phyloP scores from a whole-genome alignment of 139 green algal genomes.

The Tetraselmis chui region DNA sequence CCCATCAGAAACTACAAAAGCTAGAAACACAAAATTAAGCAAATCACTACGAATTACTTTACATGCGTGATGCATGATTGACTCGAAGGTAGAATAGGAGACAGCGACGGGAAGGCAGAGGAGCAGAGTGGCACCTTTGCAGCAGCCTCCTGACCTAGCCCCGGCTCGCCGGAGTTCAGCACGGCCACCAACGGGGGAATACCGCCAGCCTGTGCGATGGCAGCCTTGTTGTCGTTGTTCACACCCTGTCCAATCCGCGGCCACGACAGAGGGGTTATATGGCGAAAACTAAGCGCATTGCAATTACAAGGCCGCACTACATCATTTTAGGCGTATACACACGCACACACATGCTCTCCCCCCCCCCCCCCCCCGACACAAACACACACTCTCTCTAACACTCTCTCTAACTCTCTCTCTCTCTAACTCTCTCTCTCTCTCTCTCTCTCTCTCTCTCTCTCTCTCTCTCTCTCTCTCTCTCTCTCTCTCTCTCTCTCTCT shows the following conservation, averaged over 20 bases:
- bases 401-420: not conserved
- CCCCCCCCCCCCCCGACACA: not conserved
- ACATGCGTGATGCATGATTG: conserved; percentile 8
- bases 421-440: conserved; percentile 6
- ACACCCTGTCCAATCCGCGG: not conserved
- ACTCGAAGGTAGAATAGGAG: conserved; percentile 9
- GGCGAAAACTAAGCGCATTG: not conserved
- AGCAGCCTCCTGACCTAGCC: not conserved
- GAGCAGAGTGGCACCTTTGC: not conserved
- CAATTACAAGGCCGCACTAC: conserved; percentile 11
- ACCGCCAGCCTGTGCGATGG: conserved; percentile 16
- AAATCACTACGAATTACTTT: too few relatives aligned
- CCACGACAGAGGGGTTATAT: conserved; percentile 5
- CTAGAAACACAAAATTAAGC: too few relatives aligned
- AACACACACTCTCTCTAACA: not conserved
- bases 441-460: too few relatives aligned
- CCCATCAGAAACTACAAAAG: too few relatives aligned
- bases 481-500: too few relatives aligned
- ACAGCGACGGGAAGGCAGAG: too few relatives aligned
- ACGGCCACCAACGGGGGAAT: conserved; percentile 17
- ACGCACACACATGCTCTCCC: too few relatives aligned
- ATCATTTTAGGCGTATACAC: too few relatives aligned
- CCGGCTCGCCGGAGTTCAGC: not conserved
- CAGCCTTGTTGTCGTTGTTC: conserved; percentile 25
- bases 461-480: too few relatives aligned